Evolutionary conservation across 495 filamentous ascomycete species (phyloP).

Genomic region (Talaromyces ruber): DNA sequence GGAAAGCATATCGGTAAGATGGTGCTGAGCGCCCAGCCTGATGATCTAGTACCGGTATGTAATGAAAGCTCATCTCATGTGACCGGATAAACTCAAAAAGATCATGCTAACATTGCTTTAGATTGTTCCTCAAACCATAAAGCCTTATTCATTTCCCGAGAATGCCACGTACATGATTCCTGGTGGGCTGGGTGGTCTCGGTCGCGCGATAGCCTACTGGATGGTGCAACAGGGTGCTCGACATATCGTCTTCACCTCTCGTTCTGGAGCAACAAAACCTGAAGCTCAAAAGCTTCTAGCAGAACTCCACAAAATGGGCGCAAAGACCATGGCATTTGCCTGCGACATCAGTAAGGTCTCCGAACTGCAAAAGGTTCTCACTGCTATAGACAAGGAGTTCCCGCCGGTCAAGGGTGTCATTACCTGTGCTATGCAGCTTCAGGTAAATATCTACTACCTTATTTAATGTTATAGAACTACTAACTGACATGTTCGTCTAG

Average conservation of each 20-base stretch:
- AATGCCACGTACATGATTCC: constrained; percentile 45
- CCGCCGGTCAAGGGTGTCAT: constrained; percentile 26
- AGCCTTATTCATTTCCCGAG: not conserved
- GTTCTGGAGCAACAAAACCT: constrained; percentile 7
- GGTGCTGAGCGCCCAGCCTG: constrained; percentile 18
- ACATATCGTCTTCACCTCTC: constrained; percentile 44
- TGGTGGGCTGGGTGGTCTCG: constrained; percentile 49
- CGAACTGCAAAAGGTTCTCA: constrained; percentile 11
- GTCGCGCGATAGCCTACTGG: constrained; percentile 42
- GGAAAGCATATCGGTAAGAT: constrained; percentile 39
- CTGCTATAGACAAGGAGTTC: constrained; percentile 10
- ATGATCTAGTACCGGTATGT: not conserved
- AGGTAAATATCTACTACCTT: not conserved
- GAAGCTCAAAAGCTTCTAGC: constrained; percentile 21
- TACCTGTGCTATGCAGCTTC: constrained; percentile 33
- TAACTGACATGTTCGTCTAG: not conserved
- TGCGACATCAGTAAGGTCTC: not conserved
- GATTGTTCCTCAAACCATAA: not conserved
- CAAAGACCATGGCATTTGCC: constrained; percentile 18
- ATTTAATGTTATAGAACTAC: not conserved
- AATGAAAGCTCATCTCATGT: not conserved
- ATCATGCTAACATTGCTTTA: not conserved
- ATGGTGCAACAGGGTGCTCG: constrained; percentile 46
- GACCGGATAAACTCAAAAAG: not conserved
- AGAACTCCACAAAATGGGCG: constrained; percentile 24